These are phyloP conservation scores for Calonectria montana DNA, from an alignment of 2,329 filamentous ascomycete genomes.

Conservation along the genomic window DNA sequence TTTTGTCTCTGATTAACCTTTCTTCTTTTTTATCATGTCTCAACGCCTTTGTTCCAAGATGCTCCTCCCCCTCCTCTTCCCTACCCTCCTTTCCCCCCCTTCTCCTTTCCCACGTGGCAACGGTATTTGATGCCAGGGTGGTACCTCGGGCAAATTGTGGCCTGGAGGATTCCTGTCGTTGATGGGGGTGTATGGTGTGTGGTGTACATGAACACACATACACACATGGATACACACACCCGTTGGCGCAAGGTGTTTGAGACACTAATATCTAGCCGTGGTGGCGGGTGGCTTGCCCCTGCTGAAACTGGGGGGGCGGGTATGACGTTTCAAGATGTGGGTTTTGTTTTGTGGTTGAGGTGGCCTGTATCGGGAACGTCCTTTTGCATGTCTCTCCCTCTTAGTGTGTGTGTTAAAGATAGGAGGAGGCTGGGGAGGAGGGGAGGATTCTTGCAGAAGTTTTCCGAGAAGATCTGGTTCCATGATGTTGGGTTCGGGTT, in stretches of 20 bases:
- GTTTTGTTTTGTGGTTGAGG: background rate
- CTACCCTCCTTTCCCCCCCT: background rate
- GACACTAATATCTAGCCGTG: background rate
- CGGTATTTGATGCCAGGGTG: background rate
- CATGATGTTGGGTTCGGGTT: background rate
- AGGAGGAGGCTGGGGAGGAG: background rate
- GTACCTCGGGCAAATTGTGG: constrained; percentile 11
- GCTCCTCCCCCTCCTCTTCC: background rate
- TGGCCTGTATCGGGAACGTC: background rate
- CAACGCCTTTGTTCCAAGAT: background rate
- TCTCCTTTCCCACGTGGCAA: constrained; percentile 10
- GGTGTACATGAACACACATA: too few relatives aligned
- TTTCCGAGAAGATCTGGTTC: background rate
- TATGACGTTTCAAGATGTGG: background rate
- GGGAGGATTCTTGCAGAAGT: background rate
- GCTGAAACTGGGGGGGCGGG: constrained; percentile 4
- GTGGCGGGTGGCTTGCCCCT: background rate
- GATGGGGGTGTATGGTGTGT: background rate
- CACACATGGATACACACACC: background rate
- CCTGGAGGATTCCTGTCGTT: background rate
- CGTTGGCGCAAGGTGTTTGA: background rate
- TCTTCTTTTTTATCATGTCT: background rate
- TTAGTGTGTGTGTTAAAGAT: background rate
- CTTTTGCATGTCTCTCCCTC: background rate
- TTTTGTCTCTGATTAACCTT: constrained; percentile 9